A percentile compares a stretch with the other conserved stretches of the same genome.
Evolutionary conservation across 306 rosid genomes (phyloP).

Genomic region (Begonia peltatifolia): DNA sequence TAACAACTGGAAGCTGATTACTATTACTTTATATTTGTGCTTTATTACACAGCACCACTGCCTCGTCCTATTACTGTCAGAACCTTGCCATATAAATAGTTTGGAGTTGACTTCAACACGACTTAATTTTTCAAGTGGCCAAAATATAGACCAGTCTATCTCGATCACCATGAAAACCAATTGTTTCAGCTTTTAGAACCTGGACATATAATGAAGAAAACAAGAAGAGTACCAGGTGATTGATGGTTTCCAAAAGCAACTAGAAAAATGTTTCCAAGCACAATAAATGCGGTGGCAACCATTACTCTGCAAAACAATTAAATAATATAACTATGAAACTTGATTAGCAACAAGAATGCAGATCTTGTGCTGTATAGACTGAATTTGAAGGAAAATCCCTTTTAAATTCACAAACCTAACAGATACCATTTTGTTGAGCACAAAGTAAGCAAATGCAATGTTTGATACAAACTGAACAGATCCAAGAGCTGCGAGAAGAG

Average conservation of each 20-base stretch:
- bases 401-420: slow-evolving; percentile 54
- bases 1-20: too few species aligned
- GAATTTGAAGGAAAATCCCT: too few species aligned
- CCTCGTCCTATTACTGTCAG: too few species aligned
- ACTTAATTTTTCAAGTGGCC: too few species aligned
- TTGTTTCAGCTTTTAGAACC: neutral
- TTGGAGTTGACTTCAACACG: too few species aligned
- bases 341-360: slow-evolving; percentile 4
- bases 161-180: too few species aligned
- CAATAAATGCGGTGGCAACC: slow-evolving; percentile 94
- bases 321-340: neutral
- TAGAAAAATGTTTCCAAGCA: slow-evolving; percentile 82
- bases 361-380: slow-evolving; percentile 6
- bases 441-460: slow-evolving; percentile 93
- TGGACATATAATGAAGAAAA: slow-evolving; percentile 5
- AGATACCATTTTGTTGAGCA: slow-evolving; percentile 83
- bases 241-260: slow-evolving; percentile 99
- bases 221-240: slow-evolving; percentile 62
- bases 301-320: slow-evolving; percentile 44
- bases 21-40: too few species aligned
- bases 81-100: too few species aligned
- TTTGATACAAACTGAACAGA: slow-evolving; percentile 93
- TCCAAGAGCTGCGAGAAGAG: slow-evolving; percentile 97
- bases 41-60: too few species aligned
- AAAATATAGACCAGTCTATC: too few species aligned